Percentiles rank a stretch among this genome's conserved stretches.
phyloP scores from a whole-genome alignment of 352 stramenopile species.

The Phytophthora pinifolia region DNA sequence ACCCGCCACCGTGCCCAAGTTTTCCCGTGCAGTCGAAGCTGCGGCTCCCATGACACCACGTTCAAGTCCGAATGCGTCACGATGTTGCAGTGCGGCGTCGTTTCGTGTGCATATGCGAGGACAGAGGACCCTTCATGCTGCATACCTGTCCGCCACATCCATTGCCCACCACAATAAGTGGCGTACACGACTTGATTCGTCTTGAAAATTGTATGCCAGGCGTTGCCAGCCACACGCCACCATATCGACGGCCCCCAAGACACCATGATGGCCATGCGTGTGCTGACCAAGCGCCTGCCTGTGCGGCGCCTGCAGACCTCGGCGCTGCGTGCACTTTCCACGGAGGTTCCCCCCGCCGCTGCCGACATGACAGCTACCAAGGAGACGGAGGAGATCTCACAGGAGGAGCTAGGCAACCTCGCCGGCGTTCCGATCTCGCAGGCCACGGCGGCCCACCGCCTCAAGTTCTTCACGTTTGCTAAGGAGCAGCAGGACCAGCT shows the following conservation, averaged over 20 bases:
- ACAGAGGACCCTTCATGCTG: too few relatives aligned
- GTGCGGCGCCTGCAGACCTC: slow-evolving; percentile 27
- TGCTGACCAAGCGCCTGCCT: slow-evolving; percentile 40
- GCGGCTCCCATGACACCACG: slow-evolving; percentile 49
- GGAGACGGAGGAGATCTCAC: slow-evolving; percentile 16
- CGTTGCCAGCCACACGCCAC: slow-evolving; percentile 29
- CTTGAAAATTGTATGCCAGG: slow-evolving; percentile 12
- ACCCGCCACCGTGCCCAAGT: slow-evolving; percentile 16
- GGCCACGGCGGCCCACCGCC: slow-evolving; percentile 56
- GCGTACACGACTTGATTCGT: not conserved
- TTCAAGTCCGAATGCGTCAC: not conserved
- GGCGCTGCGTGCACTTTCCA: slow-evolving; percentile 44
- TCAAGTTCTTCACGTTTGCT: slow-evolving; percentile 81
- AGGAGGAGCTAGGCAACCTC: slow-evolving; percentile 50
- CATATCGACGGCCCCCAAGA: slow-evolving; percentile 24
- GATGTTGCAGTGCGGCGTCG: slow-evolving; percentile 19
- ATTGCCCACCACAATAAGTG: too few relatives aligned
- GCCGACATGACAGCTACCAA: slow-evolving; percentile 1
- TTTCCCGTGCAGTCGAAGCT: slow-evolving; percentile 62
- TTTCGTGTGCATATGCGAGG: slow-evolving; percentile 4
- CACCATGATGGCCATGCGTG: slow-evolving; percentile 60
- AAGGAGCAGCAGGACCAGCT: slow-evolving; percentile 79
- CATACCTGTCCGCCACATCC: too few relatives aligned
- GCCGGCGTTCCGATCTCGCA: slow-evolving; percentile 58
- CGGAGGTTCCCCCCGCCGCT: slow-evolving; percentile 18